A percentile compares a stretch with the other conserved stretches of the same genome.
These are phyloP conservation scores for Emericellopsis atlantica DNA, from an alignment of 2,329 filamentous ascomycete genomes.

Conservation along the genomic window DNA sequence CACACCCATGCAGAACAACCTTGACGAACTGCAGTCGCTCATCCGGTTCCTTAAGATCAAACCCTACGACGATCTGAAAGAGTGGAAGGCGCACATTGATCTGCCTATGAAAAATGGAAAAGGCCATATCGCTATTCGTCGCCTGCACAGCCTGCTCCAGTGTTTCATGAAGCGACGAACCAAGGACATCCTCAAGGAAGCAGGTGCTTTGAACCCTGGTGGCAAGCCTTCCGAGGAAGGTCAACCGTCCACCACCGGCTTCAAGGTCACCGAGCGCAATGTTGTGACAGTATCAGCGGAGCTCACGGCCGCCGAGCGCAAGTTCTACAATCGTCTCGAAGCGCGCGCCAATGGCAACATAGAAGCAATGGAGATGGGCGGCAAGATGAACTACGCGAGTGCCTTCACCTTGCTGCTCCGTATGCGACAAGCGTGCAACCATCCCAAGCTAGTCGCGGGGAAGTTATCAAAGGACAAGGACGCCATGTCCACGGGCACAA, in stretches of 20 bases:
- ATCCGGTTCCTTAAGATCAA: conserved; percentile 87
- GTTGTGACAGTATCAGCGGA: conserved; percentile 68
- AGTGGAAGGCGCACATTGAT: conserved; percentile 89
- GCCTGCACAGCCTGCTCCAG: conserved; percentile 72
- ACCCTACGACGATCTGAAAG: conserved; percentile 73
- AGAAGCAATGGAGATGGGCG: conserved; percentile 66
- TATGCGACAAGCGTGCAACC: conserved; percentile 87
- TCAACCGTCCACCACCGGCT: conserved; percentile 46
- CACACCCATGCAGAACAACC: conserved; percentile 95
- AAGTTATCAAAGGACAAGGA: conserved; percentile 84
- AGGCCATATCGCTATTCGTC: conserved; percentile 76
- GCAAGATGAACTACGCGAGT: conserved; percentile 75
- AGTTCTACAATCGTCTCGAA: conserved; percentile 77
- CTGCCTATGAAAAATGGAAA: conserved; percentile 79
- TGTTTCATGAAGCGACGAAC: conserved; percentile 99
- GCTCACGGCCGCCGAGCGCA: conserved; percentile 68
- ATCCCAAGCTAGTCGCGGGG: conserved; percentile 75
- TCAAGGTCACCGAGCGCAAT: conserved; percentile 86
- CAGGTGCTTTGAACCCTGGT: conserved; percentile 67
- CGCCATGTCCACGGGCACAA: conserved; percentile 54
- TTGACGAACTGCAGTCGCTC: conserved; percentile 89
- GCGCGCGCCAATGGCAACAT: conserved; percentile 76
- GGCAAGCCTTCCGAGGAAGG: conserved; percentile 47
- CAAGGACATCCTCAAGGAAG: conserved; percentile 89
- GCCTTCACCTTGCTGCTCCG: conserved; percentile 86